Evolutionary conservation across 306 rosid genomes (phyloP).

Genomic region (Lathyrus aphaca): DNA sequence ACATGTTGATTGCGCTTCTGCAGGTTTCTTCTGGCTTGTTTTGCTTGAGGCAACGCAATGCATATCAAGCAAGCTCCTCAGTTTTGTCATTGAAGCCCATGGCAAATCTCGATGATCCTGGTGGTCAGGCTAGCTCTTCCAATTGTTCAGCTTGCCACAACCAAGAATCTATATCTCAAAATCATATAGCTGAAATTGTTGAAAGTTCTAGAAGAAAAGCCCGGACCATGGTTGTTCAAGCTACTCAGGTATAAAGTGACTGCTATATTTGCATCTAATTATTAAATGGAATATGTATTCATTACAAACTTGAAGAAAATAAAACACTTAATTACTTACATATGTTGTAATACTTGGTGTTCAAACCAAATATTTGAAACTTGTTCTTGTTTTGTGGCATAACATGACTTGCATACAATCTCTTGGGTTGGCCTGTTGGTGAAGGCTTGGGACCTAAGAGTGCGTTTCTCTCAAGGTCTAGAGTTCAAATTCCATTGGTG

Average conservation of each 20-base stretch:
- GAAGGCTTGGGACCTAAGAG: too few relatives aligned
- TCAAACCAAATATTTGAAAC: constrained; percentile 24
- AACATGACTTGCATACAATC: constrained; percentile 11
- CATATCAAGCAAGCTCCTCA: constrained; percentile 70
- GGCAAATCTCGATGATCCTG: constrained; percentile 56
- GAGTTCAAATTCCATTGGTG: too few relatives aligned
- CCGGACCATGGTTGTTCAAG: constrained; percentile 68
- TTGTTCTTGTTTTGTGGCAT: constrained; percentile 28
- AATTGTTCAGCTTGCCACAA: constrained; percentile 55
- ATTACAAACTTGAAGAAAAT: constrained; percentile 21
- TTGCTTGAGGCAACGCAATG: constrained; percentile 85
- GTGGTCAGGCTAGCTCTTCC: constrained; percentile 58
- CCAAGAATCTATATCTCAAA: constrained; percentile 66
- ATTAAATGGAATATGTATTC: constrained; percentile 21
- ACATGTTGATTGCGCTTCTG: constrained; percentile 42
- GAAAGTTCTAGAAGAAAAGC: constrained; percentile 83
- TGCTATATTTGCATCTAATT: constrained; percentile 24
- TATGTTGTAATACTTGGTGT: constrained; percentile 1
- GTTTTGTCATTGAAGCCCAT: constrained; percentile 53
- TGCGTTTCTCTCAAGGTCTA: too few relatives aligned
- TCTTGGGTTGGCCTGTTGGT: too few relatives aligned
- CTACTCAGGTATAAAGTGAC: constrained; percentile 66
- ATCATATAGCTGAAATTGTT: constrained; percentile 80
- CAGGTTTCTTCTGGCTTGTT: constrained; percentile 86
- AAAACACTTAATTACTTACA: constrained; percentile 6